Base-by-base conservation (phyloP, 2,329 filamentous ascomycete species). In the Chaetomiaceae sp. region DNA sequence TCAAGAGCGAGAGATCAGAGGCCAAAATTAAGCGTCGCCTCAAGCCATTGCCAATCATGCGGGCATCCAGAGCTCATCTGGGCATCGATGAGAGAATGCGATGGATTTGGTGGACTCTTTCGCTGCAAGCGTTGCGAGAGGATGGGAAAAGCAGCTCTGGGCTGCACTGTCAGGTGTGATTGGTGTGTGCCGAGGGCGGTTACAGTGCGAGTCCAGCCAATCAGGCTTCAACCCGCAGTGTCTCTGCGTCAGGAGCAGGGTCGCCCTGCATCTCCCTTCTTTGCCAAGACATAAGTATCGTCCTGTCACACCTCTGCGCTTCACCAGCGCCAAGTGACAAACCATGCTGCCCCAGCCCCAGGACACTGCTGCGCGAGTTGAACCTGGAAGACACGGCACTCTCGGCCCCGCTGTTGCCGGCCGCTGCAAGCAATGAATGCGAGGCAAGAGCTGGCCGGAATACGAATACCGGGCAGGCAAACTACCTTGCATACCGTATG, bases 101-200 rank as follows among this genome's bases (percentile, higher is more conserved):
- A 36, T 49, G 46, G 37, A 21, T 33, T 42, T 45, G 23, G 32
- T 29, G 25, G 45, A 11, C 33, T 33, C 30, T 5, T 32, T 27
- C 18, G 41, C 16, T 38, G 32, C 50, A 42, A 40, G 36, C 36
- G 46, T 54, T 48, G 53, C 37, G 45, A 45, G 32, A 45, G n/a
- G n/a, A n/a, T n/a, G n/a, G n/a, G n/a, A n/a, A n/a, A n/a, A n/a
- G n/a, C 23, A 46, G 45, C 36, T 25, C 54, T 46, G 46, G 29
- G 46, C 34, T 43, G 48, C 36, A 41, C 50, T 49, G 51, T 54
- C 53, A 45, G 55, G 56, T 45, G 64, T 66, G 65, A 66, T 64
- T 66, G 62, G 63, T 44, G 40, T 34, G 51, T 55, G 54, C 59
- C 53, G 62, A 67, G 66, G 71, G 72, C 72, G 72, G 72, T 65